Percentiles rank a stretch among this genome's conserved stretches.
Evolutionary conservation across 441 rosid genomes (phyloP).

Genomic region (Gossypium trilobum): DNA sequence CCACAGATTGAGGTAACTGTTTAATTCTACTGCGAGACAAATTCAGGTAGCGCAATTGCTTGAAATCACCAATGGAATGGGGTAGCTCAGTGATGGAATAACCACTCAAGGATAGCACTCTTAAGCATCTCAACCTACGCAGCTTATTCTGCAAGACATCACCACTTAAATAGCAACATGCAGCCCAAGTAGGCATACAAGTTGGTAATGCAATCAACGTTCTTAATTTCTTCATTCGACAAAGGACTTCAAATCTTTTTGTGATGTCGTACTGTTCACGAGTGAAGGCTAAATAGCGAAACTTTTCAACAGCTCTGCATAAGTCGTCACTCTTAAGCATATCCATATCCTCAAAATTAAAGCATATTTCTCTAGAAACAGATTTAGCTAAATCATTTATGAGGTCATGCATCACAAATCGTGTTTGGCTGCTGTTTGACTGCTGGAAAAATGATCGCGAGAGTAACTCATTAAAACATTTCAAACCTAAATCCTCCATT

Average conservation of each 20-base stretch:
- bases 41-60: constrained; percentile 16
- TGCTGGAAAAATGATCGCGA: constrained; percentile 20
- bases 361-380: constrained; percentile 5
- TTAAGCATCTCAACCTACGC: constrained; percentile 6
- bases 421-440: background rate
- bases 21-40: constrained; percentile 6
- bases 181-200: background rate
- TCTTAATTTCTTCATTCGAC: constrained; percentile 3
- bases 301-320: background rate
- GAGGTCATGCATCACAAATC: constrained; percentile 22
- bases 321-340: background rate
- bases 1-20: constrained; percentile 13
- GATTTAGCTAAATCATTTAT: constrained; percentile 18
- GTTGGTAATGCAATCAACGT: constrained; percentile 12
- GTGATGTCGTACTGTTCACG: background rate
- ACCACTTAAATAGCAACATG: constrained; percentile 7
- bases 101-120: constrained; percentile 14
- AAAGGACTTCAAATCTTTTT: constrained; percentile 11
- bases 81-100: constrained; percentile 14
- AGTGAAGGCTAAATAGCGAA: constrained; percentile 14
- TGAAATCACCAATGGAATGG: constrained; percentile 11
- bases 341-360: background rate
- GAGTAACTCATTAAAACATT: constrained; percentile 13
- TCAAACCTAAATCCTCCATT: constrained; percentile 13
- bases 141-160: background rate